phyloP scores from a whole-genome alignment of 768 basidiomycete species.

The Pleurotus tuoliensis region DNA sequence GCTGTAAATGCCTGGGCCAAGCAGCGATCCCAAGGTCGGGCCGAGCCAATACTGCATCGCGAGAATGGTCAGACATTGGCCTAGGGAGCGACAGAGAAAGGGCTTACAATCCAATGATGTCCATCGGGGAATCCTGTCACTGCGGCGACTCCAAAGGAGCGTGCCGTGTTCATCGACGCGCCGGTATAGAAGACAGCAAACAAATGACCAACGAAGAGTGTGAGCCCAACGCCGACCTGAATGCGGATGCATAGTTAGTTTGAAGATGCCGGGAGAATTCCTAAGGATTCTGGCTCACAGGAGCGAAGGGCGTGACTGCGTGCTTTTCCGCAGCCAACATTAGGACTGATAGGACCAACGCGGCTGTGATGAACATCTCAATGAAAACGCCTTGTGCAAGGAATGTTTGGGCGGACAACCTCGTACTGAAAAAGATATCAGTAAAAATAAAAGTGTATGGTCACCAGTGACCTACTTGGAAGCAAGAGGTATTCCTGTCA shows the following conservation, averaged over 20 bases:
- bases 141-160: constrained; percentile 66
- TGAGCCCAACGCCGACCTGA: constrained; percentile 64
- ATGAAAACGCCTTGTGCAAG: constrained; percentile 61
- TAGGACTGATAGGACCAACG: constrained; percentile 58
- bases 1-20: constrained; percentile 54
- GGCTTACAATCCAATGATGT: constrained; percentile 59
- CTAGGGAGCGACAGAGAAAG: too few relatives aligned
- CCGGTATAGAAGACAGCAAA: constrained; percentile 63
- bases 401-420: constrained; percentile 42
- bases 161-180: constrained; percentile 64
- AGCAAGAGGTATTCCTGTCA: constrained; percentile 50
- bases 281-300: constrained; percentile 30
- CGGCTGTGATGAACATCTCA: constrained; percentile 65
- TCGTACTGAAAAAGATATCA: constrained; percentile 33
- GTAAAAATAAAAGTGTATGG: too few relatives aligned
- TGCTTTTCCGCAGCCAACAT: constrained; percentile 76
- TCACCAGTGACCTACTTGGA: constrained; percentile 39
- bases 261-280: too few relatives aligned
- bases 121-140: constrained; percentile 54
- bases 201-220: constrained; percentile 60
- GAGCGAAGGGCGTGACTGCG: constrained; percentile 59
- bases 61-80: too few relatives aligned
- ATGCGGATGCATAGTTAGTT: not conserved
- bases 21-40: constrained; percentile 60
- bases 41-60: constrained; percentile 61